Base-by-base conservation (phyloP, 2,329 filamentous ascomycete genomes). In the Apiospora sp. region DNA sequence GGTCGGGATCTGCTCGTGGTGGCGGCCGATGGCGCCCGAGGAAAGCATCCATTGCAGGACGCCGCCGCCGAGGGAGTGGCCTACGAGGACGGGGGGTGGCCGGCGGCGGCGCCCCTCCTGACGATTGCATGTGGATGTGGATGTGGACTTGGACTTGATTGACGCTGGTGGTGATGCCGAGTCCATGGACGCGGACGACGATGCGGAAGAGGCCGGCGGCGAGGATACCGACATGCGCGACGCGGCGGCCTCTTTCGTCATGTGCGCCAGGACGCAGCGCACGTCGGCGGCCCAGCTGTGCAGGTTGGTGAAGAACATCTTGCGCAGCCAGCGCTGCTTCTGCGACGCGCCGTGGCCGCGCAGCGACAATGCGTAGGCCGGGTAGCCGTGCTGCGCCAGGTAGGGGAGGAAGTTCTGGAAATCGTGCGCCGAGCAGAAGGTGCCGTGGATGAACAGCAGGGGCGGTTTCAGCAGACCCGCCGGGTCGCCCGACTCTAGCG, bases 31-130 rank as follows among this genome's bases (percentile, higher is more conserved):
- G 14, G 61, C n/a, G 13, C 67, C 68, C 41, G 61, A 43, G n/a
- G 71, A 71, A 1, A 67, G 41, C 67, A 74, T 58, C 44, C 68
- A 72, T 30, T 74, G 73, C 19, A 71, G 51, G 5, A 70, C 48
- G 43, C 71, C 73, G 44, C 73, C 73, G 19, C 73, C 73, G 1
- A 74, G 72, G 4, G 71, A 73, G 34, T 74, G 73, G 67, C 71
- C 73, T 13, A 41, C 67, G 3, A 74, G 43, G 2, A 74, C 70
- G 2, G 73, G 69, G 13, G 73, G 44, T 2, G 71, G 71, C 24
- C 67, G 13, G 0, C 4, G 58, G n/a, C n/a, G n/a, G n/a, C n/a
- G n/a, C n/a, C n/a, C n/a, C n/a, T n/a, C n/a, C 3, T 5, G 8
- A 2, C 16, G 54, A 22, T 19, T 61, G 30, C 51, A 58, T 6